These are phyloP conservation scores for Chrysanthemum lavandulifolium DNA, from an alignment of 129 eudicot genomes.

Conservation along the genomic window DNA sequence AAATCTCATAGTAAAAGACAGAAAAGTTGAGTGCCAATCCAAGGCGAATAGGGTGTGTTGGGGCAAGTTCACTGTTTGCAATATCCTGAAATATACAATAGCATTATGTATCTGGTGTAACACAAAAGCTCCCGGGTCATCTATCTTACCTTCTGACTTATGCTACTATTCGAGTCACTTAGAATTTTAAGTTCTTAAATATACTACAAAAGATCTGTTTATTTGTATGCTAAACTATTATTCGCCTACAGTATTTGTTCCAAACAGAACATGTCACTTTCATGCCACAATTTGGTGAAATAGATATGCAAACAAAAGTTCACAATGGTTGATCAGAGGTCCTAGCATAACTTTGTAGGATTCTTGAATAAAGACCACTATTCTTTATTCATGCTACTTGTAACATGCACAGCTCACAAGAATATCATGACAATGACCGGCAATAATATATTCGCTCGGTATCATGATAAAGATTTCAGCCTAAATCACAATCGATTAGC, in stretches of 20 bases:
- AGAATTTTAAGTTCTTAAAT: no score
- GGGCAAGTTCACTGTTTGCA: constrained; percentile 51
- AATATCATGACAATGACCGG: not conserved
- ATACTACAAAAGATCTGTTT: no score
- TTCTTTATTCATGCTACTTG: not conserved
- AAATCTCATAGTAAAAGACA: constrained; percentile 61
- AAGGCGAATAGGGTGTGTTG: constrained; percentile 61
- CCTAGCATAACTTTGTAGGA: not conserved
- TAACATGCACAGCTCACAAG: not conserved
- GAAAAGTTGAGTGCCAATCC: constrained; percentile 60
- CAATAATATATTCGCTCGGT: not conserved
- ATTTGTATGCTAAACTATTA: not conserved
- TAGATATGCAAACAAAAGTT: not conserved
- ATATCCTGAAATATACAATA: constrained; percentile 37
- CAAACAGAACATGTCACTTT: not conserved
- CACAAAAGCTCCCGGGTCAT: no score
- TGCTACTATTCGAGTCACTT: no score
- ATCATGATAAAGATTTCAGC: not conserved
- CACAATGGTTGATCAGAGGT: not conserved
- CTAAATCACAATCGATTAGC: not conserved
- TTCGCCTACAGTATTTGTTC: not conserved
- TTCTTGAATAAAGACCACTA: not conserved
- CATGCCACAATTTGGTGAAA: not conserved
- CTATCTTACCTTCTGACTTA: no score
- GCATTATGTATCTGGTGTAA: no score